Evolutionary conservation across 495 filamentous ascomycete genomes (phyloP), one percentile per base, ranked within the genome.

Genomic region (Neurospora sp.): DNA sequence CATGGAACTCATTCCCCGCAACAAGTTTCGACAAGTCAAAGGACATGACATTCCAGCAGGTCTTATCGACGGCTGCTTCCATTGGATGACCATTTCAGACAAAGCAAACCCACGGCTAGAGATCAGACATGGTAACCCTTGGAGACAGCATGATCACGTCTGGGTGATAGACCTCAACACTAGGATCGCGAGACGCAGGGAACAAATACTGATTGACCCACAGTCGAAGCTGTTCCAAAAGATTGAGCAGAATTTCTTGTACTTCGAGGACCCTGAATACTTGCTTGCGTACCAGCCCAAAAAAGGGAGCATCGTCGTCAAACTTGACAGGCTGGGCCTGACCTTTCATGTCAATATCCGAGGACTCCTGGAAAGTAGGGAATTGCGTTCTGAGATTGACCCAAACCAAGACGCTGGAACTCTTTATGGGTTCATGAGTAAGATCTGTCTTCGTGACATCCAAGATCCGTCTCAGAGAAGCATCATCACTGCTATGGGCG

Each of bases 361-460:
- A 18, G 71, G 71, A 4, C 71, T 72, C 9, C 40, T 72, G 10
- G 37, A 72, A 22, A 69, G 44, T 22, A 61, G 48, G 20, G 71
- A 72, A 37, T 22, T 72, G 35, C 35, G 48, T 10, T 61, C 71
- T 9, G 71, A 72, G 45, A 40, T 72, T n/a, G 71, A 72, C 35
- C 71, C 71, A 0, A 69, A 72, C 7, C 71, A 72, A 68, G 71
- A 72, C 71, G 71, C 71, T 3, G 71, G 71, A 0, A 72, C 71
- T 5, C 48, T 68, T 35, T 72, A 72, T 31, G 71, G 71, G 3
- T 68, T 72, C 3, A 10, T 20, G 31, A 68, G 71, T 31, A 40
- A 40, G 71, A 37, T 72, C 14, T 65, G 71, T 72, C 45, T 61
- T 68, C 31, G 45, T 9, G 31, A 69, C 31, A 37, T 37, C 48